Conservation (phyloP, 495 filamentous ascomycete genomes). For the Tuber magnatum region DNA sequence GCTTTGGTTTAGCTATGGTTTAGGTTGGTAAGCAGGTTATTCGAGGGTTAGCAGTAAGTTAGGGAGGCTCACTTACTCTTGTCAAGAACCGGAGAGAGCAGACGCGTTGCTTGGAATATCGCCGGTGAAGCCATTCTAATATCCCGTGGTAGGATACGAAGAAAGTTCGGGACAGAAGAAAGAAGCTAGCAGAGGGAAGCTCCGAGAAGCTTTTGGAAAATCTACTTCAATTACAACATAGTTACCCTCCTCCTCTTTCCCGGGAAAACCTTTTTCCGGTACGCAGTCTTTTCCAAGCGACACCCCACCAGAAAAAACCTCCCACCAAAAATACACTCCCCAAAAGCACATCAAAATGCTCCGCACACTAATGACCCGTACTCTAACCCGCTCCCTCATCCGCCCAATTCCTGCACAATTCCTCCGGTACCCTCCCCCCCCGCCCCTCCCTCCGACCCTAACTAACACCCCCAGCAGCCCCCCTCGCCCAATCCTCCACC, state of each 20-base stretch:
- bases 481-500: slow-evolving; percentile 6
- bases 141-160: background rate
- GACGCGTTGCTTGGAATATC: slow-evolving; percentile 14
- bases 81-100: slow-evolving; percentile 35
- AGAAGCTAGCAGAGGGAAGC: background rate
- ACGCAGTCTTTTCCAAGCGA: background rate
- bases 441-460: background rate
- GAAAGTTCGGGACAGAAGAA: background rate
- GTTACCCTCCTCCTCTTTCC: slow-evolving; percentile 19
- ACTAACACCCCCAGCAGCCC: slow-evolving; percentile 8
- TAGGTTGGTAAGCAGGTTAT: background rate
- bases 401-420: slow-evolving; percentile 13
- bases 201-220: background rate
- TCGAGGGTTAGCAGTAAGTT: background rate
- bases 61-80: slow-evolving; percentile 15
- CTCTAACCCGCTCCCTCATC: background rate
- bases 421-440: background rate
- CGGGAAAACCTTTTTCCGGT: slow-evolving; percentile 23
- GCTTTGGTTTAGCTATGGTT: slow-evolving; percentile 22
- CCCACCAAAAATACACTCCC: background rate
- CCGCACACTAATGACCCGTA: background rate
- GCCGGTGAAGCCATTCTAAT: slow-evolving; percentile 13
- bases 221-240: background rate
- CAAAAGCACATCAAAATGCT: background rate
- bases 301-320: background rate